Conservation (phyloP, 352 stramenopile species). For the Globisporangium abappressorium region DNA sequence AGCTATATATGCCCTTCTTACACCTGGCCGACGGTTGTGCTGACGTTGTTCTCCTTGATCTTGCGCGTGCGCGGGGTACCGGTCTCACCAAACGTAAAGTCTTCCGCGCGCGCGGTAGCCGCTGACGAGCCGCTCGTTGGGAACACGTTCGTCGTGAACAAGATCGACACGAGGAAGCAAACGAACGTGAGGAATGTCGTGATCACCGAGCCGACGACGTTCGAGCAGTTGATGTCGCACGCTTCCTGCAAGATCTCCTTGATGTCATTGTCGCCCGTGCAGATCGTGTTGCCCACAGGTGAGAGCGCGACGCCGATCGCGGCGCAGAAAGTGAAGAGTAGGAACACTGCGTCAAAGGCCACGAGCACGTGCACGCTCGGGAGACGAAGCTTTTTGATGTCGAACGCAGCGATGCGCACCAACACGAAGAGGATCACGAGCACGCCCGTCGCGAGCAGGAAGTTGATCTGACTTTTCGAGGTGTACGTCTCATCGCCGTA, state of each 20-base stretch:
- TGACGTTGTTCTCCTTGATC: conserved; percentile 18
- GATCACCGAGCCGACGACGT: conserved; percentile 48
- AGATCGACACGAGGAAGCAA: conserved; percentile 48
- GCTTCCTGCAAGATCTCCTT: conserved; percentile 51
- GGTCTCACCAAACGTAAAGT: conserved; percentile 50
- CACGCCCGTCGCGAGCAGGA: conserved; percentile 41
- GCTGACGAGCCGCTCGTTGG: conserved; percentile 9
- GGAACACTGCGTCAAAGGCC: conserved; percentile 45
- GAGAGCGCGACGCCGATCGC: conserved; percentile 52
- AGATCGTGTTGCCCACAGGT: conserved; percentile 50
- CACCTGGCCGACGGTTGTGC: conserved; percentile 23
- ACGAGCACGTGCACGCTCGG: conserved; percentile 36
- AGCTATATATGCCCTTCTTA: conserved; percentile 13
- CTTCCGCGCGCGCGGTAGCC: conserved; percentile 20
- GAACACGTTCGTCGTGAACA: conserved; percentile 51
- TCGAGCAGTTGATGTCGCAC: conserved; percentile 63
- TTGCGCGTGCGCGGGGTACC: conserved; percentile 41
- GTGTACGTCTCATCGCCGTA: conserved; percentile 51
- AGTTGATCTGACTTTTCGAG: conserved; percentile 55
- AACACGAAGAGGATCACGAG: conserved; percentile 34
- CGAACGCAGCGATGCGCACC: conserved; percentile 44
- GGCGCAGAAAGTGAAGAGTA: conserved; percentile 57
- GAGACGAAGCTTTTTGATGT: conserved; percentile 50
- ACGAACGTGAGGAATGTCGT: conserved; percentile 55
- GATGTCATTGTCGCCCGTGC: conserved; percentile 46